A percentile compares a stretch with the other conserved stretches of the same genome.
These are phyloP conservation scores for Magnolia kwangsiensis DNA, from an alignment of 164 flowering plant genomes.

Conservation along the genomic window DNA sequence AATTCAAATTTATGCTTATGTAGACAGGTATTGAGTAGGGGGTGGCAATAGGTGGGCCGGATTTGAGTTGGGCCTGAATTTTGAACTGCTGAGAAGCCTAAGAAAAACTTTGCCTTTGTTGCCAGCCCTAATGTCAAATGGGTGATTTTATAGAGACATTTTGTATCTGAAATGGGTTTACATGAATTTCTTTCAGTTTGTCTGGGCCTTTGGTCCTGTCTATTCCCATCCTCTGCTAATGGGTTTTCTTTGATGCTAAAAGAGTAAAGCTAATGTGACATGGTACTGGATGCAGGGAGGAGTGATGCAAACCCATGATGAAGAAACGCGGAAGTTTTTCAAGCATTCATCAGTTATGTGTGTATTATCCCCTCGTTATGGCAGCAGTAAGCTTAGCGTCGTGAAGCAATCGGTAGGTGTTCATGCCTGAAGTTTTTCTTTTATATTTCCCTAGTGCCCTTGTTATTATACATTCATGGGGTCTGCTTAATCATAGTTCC, in stretches of 20 bases:
- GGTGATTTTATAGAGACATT: background rate
- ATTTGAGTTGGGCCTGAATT: too few relatives aligned
- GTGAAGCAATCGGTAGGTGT: constrained; percentile 80
- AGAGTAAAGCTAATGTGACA: background rate
- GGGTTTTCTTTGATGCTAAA: background rate
- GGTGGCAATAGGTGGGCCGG: background rate
- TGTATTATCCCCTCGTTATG: constrained; percentile 86
- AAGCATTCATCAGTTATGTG: constrained; percentile 95
- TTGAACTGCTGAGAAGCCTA: too few relatives aligned
- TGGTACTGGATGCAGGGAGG: constrained; percentile 62
- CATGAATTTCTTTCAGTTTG: background rate
- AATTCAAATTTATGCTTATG: background rate
- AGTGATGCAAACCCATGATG: constrained; percentile 93
- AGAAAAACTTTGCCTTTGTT: too few relatives aligned
- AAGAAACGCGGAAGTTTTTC: constrained; percentile 84
- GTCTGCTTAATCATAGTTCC: too few relatives aligned
- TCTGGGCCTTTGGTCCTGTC: background rate
- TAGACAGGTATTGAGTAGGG: background rate
- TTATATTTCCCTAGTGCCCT: too few relatives aligned
- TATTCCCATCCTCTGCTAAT: background rate
- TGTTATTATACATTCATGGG: too few relatives aligned
- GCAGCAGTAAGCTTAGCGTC: constrained; percentile 76
- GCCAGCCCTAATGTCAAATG: too few relatives aligned
- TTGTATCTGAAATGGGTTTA: background rate
- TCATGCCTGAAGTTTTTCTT: constrained; percentile 5